A percentile compares a stretch with the other conserved stretches of the same genome.
Evolutionary conservation across 768 basidiomycete genomes (phyloP).

Genomic region (Postia placenta): DNA sequence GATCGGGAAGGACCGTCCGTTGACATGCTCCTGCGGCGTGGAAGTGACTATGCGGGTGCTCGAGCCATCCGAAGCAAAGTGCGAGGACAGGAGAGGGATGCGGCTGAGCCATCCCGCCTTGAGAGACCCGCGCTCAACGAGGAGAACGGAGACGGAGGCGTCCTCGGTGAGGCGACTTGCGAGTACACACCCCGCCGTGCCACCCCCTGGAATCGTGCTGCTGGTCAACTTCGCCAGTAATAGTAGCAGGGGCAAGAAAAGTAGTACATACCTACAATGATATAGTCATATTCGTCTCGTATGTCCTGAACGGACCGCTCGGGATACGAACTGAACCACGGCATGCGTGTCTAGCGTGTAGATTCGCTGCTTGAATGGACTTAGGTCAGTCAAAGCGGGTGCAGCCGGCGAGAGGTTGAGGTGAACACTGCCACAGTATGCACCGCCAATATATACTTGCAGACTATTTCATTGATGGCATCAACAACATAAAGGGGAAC

Average conservation of each 20-base stretch:
- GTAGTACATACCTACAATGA: not conserved
- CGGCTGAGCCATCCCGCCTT: slow-evolving; percentile 22
- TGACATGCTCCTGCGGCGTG: slow-evolving; percentile 3
- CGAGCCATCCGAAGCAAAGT: slow-evolving; percentile 19
- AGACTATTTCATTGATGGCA: too few relatives aligned
- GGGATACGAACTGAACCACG: too few relatives aligned
- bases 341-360: too few relatives aligned
- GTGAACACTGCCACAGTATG: too few relatives aligned
- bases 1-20: not conserved
- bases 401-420: too few relatives aligned
- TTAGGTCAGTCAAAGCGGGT: too few relatives aligned
- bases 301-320: too few relatives aligned
- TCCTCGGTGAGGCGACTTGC: not conserved
- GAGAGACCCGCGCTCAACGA: slow-evolving; percentile 22
- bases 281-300: not conserved
- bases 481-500: too few relatives aligned
- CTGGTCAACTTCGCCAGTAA: slow-evolving; percentile 20
- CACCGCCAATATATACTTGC: too few relatives aligned
- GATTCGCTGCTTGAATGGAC: too few relatives aligned
- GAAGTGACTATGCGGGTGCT: not conserved
- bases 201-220: too few relatives aligned
- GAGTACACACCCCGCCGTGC: not conserved
- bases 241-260: not conserved
- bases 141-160: slow-evolving; percentile 8
- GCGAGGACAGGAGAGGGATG: slow-evolving; percentile 25